Evolutionary conservation across 2,329 filamentous ascomycete species (phyloP).

Genomic region (Aureobasidium sp.): DNA sequence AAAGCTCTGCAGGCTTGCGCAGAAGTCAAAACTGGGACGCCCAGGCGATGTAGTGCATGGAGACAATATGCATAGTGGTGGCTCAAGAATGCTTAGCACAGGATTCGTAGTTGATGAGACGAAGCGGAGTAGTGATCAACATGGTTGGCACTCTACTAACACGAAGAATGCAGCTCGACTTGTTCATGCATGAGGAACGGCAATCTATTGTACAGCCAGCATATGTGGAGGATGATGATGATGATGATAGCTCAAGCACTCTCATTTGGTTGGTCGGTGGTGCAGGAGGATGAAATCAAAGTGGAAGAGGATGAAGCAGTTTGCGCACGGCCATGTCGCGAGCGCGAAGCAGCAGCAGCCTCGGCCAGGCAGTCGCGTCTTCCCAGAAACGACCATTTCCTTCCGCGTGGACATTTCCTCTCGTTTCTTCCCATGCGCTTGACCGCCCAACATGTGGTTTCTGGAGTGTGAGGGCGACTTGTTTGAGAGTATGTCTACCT

Average conservation of each 20-base stretch:
- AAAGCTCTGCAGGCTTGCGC: not conserved
- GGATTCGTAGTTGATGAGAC: not conserved
- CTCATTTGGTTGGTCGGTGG: not conserved
- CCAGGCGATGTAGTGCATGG: not conserved
- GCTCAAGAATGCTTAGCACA: not conserved
- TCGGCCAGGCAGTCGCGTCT: conserved; percentile 11
- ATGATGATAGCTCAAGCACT: not conserved
- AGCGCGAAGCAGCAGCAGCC: not conserved
- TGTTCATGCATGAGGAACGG: not conserved
- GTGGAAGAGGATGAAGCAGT: not conserved
- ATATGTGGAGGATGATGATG: no score
- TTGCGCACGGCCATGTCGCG: not conserved
- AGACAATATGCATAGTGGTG: not conserved
- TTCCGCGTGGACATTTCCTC: not conserved
- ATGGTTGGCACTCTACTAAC: not conserved
- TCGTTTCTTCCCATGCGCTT: not conserved
- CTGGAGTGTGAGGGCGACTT: conserved; percentile 46
- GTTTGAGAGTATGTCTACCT: conserved; percentile 36
- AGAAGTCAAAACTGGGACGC: not conserved
- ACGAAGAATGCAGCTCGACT: not conserved
- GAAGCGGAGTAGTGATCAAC: not conserved
- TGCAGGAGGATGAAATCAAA: not conserved
- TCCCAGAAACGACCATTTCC: not conserved
- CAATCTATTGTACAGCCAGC: not conserved
- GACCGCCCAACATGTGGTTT: conserved; percentile 38